Evolutionary conservation across 2,329 filamentous ascomycete genomes (phyloP), one percentile per base, ranked within the genome.

Genomic region (Epichloe gansuensis): DNA sequence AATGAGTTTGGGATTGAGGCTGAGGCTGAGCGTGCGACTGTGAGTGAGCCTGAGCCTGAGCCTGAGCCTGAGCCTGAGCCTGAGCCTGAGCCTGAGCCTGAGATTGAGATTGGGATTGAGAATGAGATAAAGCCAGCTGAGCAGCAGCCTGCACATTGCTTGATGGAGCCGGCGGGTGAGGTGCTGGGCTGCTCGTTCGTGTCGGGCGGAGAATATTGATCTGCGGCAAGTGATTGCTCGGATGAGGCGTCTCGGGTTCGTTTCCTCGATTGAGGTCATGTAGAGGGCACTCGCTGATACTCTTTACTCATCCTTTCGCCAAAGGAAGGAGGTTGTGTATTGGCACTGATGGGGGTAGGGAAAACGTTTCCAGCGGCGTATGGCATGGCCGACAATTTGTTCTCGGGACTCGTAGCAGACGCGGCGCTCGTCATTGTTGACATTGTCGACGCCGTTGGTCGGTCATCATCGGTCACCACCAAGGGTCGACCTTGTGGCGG

Each of bases 331-430:
- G 69, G 64, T 52, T 71, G 71, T 17, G 67, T 67, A 54, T 72
- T 75, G 44, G 81, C 81, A 63, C 80, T 84, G 60, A 83, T 73
- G 9, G 81, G 81, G 15, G 81, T 85, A 31, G 79, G 78, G 55
- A 81, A 82, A 25, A 76, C 71, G 62, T 77, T 82, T 49, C 72
- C 73, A 5, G 76, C 70, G 34, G 74, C 72, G 61, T 75, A 78
- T 7, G 78, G 75, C 37, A 82, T 66, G 15, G 78, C 74, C 3
- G 80, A 80, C n/a, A 81, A 68, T 65, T 83, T 83, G 61, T 76
- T 78, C 55, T 83, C 80, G 1, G 81, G 77, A 58, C 79, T 83
- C 28, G 73, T 65, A 28, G 76, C 71, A 2, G 78, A 80, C 51
- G 77, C 76, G 61, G 21, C 31, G 9, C 78, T 82, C 12, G 76